phyloP scores from a whole-genome alignment of 2,329 filamentous ascomycete genomes.

The Parastagonospora nodorum region DNA sequence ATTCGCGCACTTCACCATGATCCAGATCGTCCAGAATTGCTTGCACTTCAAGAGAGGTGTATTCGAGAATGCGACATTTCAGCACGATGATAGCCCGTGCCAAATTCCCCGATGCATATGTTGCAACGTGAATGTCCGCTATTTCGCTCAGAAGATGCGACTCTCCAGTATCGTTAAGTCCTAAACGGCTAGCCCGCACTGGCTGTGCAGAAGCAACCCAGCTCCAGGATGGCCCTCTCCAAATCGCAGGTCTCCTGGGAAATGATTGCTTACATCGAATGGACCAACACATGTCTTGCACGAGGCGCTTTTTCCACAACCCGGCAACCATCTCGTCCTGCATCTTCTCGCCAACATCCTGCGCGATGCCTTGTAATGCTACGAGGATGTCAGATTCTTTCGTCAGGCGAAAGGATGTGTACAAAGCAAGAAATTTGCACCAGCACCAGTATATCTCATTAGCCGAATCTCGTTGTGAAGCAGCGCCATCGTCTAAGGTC shows the following conservation, averaged over 20 bases:
- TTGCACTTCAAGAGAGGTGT: too few relatives aligned
- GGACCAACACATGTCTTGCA: background rate
- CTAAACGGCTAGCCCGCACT: too few relatives aligned
- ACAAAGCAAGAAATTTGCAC: background rate
- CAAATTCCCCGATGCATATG: too few relatives aligned
- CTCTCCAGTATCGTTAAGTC: too few relatives aligned
- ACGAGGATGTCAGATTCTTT: constrained; percentile 1
- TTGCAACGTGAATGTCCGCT: too few relatives aligned
- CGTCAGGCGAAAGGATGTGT: background rate
- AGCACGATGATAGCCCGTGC: too few relatives aligned
- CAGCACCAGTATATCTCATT: background rate
- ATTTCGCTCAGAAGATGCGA: too few relatives aligned
- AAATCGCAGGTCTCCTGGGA: background rate
- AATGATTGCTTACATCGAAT: background rate
- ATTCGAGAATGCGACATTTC: too few relatives aligned
- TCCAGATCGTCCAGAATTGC: too few relatives aligned
- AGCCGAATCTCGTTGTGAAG: too few relatives aligned
- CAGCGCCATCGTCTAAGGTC: too few relatives aligned
- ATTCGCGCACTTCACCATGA: too few relatives aligned
- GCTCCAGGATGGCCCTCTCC: background rate
- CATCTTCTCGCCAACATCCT: background rate
- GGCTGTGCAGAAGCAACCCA: background rate
- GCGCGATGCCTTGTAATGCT: background rate
- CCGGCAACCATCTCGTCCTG: background rate
- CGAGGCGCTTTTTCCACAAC: background rate